Evolutionary conservation across 2,329 filamentous ascomycete genomes (phyloP).

Genomic region (Monascus ruber): DNA sequence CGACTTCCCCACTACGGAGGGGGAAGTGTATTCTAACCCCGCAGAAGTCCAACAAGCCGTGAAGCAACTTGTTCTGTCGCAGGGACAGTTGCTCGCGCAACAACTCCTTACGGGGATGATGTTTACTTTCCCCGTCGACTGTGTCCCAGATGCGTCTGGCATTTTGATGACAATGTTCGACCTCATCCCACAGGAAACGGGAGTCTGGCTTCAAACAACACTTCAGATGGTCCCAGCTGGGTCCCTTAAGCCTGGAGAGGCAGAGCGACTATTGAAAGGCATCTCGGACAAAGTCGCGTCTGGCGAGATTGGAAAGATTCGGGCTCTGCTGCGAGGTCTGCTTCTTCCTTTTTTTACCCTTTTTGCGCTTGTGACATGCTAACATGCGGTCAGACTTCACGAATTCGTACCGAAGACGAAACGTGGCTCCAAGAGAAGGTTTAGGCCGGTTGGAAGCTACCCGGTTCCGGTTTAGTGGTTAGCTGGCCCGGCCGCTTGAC

Average conservation of each 20-base stretch:
- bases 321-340: slow-evolving; percentile 61
- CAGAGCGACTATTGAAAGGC: slow-evolving; percentile 65
- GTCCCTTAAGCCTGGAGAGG: slow-evolving; percentile 68
- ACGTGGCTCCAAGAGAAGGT: slow-evolving; percentile 89
- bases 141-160: slow-evolving; percentile 86
- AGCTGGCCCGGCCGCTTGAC: slow-evolving; percentile 2
- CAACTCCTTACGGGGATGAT: slow-evolving; percentile 95
- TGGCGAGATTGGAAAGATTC: slow-evolving; percentile 64
- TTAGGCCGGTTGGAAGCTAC: slow-evolving; percentile 77
- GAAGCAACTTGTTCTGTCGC: slow-evolving; percentile 55
- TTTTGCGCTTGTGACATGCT: background rate
- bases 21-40: slow-evolving; percentile 49
- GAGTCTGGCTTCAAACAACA: slow-evolving; percentile 71
- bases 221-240: slow-evolving; percentile 74
- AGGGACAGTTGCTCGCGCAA: slow-evolving; percentile 72
- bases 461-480: slow-evolving; percentile 68
- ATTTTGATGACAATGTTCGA: slow-evolving; percentile 86
- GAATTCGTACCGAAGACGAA: slow-evolving; percentile 81
- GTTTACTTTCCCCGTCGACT: slow-evolving; percentile 95
- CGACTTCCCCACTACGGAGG: slow-evolving; percentile 50
- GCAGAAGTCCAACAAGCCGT: slow-evolving; percentile 62
- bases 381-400: slow-evolving; percentile 59
- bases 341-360: background rate
- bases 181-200: slow-evolving; percentile 67
- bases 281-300: slow-evolving; percentile 66